A percentile compares a stretch with the other conserved stretches of the same genome.
These are phyloP conservation scores for Colletotrichum liaoningense DNA, from an alignment of 2,329 filamentous ascomycete genomes.

Conservation along the genomic window DNA sequence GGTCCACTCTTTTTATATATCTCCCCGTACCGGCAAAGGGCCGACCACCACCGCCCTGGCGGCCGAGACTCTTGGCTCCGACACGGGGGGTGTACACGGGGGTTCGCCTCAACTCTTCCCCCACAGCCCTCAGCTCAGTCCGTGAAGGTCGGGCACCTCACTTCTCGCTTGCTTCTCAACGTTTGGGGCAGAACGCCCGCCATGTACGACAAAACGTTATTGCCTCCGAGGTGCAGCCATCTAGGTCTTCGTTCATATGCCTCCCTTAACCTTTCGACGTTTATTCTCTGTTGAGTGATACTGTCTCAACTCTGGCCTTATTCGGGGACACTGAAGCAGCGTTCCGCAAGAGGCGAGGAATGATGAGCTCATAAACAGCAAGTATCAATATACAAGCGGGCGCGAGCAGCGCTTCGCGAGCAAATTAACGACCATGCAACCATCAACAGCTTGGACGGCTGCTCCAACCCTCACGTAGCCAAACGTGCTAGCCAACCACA, in stretches of 20 bases:
- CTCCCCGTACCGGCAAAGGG: constrained; percentile 15
- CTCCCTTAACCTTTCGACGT: neutral
- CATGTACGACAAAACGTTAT: constrained; percentile 14
- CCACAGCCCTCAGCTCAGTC: neutral
- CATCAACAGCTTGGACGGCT: constrained; percentile 1
- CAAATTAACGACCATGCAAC: constrained; percentile 10
- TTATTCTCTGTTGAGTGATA: neutral
- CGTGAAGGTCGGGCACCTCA: no score
- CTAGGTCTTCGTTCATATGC: neutral
- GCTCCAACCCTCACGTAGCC: neutral
- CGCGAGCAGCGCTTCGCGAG: constrained; percentile 30
- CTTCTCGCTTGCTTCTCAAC: neutral
- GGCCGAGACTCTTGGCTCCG: constrained; percentile 32
- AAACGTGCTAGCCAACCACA: constrained; percentile 20
- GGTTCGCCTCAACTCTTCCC: constrained; percentile 14
- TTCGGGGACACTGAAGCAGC: neutral
- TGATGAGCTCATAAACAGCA: constrained; percentile 24
- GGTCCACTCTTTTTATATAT: neutral
- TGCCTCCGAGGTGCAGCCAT: constrained; percentile 4
- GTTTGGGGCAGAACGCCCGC: constrained; percentile 3
- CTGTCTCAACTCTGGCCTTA: constrained; percentile 1
- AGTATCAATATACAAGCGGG: constrained; percentile 21
- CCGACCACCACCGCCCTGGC: constrained; percentile 18
- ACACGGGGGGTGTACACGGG: constrained; percentile 16
- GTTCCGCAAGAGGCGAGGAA: neutral